Conservation (phyloP, 2,329 filamentous ascomycete genomes). For the Diaporthe australafricana region DNA sequence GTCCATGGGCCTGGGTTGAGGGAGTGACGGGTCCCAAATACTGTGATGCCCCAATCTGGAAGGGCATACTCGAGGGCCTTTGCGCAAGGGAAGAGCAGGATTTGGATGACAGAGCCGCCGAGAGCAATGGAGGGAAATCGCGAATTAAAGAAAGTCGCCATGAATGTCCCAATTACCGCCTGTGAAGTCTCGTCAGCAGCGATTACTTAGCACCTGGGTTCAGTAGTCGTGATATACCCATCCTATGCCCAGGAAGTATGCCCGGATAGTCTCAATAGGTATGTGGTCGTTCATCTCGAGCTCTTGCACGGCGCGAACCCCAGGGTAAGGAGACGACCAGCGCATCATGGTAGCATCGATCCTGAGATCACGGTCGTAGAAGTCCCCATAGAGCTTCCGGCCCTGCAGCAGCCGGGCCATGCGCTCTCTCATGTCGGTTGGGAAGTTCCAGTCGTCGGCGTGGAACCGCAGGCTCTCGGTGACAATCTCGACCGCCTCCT, state of each 20-base stretch:
- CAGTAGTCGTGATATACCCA: conserved; percentile 43
- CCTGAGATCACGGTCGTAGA: conserved; percentile 54
- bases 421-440: conserved; percentile 54
- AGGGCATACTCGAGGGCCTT: conserved; percentile 55
- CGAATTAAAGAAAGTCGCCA: conserved; percentile 55
- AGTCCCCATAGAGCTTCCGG: conserved; percentile 53
- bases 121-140: conserved; percentile 53
- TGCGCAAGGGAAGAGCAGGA: conserved; percentile 59
- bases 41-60: conserved; percentile 57
- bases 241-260: conserved; percentile 55
- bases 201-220: no score
- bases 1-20: conserved; percentile 56
- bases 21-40: conserved; percentile 52
- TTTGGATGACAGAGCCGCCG: conserved; percentile 54
- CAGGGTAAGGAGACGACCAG: conserved; percentile 56
- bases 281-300: conserved; percentile 49
- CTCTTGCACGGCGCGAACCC: conserved; percentile 54
- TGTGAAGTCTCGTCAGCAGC: background rate
- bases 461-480: conserved; percentile 52
- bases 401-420: conserved; percentile 53
- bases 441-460: conserved; percentile 58
- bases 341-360: conserved; percentile 54
- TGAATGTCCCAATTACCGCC: conserved; percentile 52
- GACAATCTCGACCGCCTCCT: conserved; percentile 55
- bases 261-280: conserved; percentile 55